These are phyloP conservation scores for Xylaria sp. DNA, from an alignment of 2,329 filamentous ascomycete species.

Conservation along the genomic window DNA sequence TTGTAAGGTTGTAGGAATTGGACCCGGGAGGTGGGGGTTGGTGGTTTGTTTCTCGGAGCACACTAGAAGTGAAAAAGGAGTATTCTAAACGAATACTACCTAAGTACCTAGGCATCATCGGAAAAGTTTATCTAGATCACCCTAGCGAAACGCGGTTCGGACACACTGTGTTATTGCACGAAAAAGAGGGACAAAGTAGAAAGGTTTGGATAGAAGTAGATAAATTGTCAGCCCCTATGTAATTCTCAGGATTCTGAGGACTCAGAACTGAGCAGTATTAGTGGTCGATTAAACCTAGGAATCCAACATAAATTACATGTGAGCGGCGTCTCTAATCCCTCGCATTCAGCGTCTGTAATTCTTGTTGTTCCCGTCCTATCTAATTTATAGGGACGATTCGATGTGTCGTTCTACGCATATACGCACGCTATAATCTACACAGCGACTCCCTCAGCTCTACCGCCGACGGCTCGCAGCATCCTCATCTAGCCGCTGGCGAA, in stretches of 20 bases:
- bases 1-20: not conserved
- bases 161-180: not conserved
- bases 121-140: not conserved
- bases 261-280: not conserved
- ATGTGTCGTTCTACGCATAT: not conserved
- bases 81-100: not conserved
- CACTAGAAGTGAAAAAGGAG: not conserved
- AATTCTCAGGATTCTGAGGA: not conserved
- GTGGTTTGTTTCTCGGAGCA: not conserved
- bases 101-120: no score
- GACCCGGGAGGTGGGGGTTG: not conserved
- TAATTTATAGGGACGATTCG: not conserved
- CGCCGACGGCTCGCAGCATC: constrained; percentile 20
- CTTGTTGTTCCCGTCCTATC: not conserved
- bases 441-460: not conserved
- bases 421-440: constrained; percentile 10
- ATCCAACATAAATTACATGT: not conserved
- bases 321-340: not conserved
- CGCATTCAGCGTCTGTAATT: not conserved
- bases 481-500: constrained; percentile 57
- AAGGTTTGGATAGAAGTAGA: not conserved
- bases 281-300: not conserved
- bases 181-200: not conserved
- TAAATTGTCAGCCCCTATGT: not conserved
- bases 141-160: not conserved